A percentile compares a stretch with the other conserved stretches of the same genome.
Evolutionary conservation across 768 basidiomycete species (phyloP).

Genomic region (Hydnomerulius pinastri): DNA sequence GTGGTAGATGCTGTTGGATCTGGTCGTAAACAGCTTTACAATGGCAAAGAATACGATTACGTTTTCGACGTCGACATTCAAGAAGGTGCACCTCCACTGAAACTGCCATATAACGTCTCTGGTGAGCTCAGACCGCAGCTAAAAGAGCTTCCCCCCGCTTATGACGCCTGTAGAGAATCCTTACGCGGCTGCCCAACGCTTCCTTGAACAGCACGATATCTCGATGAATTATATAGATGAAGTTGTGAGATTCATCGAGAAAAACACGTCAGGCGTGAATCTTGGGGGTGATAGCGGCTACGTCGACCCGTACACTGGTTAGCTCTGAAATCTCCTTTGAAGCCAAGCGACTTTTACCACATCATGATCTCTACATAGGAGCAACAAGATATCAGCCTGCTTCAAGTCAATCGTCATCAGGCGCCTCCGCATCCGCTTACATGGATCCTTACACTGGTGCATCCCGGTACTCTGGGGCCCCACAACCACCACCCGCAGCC

Average conservation of each 20-base stretch:
- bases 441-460: conserved; percentile 76
- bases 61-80: conserved; percentile 99
- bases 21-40: conserved; percentile 85
- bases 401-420: conserved; percentile 32
- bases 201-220: conserved; percentile 82
- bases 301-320: conserved; percentile 91
- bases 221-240: conserved; percentile 83
- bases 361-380: conserved; percentile 37
- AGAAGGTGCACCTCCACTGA: conserved; percentile 89
- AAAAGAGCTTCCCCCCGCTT: background rate
- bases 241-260: conserved; percentile 91
- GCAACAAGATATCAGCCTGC: conserved; percentile 63
- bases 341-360: background rate
- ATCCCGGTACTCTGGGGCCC: conserved; percentile 56
- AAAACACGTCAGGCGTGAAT: conserved; percentile 79
- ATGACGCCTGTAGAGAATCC: conserved; percentile 73
- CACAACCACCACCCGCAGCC: conserved; percentile 36
- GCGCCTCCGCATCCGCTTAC: conserved; percentile 39
- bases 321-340: conserved; percentile 3
- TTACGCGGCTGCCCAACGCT: conserved; percentile 84
- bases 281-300: conserved; percentile 64
- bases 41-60: conserved; percentile 97
- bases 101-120: conserved; percentile 88
- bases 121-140: conserved; percentile 47
- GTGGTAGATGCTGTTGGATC: conserved; percentile 94